These are phyloP conservation scores for Massariosphaeria phaeospora DNA, from an alignment of 495 filamentous ascomycete genomes.

Conservation along the genomic window DNA sequence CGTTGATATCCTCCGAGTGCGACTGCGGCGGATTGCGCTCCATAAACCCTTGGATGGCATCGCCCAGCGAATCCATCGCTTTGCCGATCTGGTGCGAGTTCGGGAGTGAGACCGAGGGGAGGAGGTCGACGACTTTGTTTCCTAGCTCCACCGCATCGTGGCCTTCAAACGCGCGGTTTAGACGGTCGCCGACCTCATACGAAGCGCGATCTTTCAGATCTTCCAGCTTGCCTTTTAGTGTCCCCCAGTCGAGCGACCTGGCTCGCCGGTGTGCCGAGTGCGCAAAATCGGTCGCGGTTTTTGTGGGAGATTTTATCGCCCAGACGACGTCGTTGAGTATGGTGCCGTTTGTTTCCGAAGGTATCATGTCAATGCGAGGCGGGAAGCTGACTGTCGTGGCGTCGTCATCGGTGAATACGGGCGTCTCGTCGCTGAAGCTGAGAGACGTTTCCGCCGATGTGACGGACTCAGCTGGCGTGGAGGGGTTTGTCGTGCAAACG, in stretches of 20 bases:
- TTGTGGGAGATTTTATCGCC: not conserved
- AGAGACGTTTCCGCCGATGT: not conserved
- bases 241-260: not conserved
- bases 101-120: not conserved
- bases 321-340: not conserved
- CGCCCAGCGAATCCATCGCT: not conserved
- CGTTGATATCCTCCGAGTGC: not conserved
- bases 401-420: not conserved
- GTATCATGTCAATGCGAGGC: not conserved
- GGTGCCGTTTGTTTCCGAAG: not conserved
- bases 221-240: not conserved
- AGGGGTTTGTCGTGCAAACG: too few relatives aligned
- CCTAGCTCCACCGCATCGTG: conserved; percentile 7
- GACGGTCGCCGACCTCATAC: not conserved
- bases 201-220: not conserved
- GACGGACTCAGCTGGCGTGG: not conserved
- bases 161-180: conserved; percentile 18
- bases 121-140: not conserved
- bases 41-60: not conserved
- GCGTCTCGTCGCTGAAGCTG: not conserved
- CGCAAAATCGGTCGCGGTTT: not conserved
- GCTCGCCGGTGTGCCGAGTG: not conserved
- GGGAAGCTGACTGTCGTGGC: not conserved
- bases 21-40: not conserved
- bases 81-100: not conserved